A percentile compares a stretch with the other conserved stretches of the same genome.
These are phyloP conservation scores for Jatropha multifida DNA, from an alignment of 441 rosid species.

Conservation along the genomic window DNA sequence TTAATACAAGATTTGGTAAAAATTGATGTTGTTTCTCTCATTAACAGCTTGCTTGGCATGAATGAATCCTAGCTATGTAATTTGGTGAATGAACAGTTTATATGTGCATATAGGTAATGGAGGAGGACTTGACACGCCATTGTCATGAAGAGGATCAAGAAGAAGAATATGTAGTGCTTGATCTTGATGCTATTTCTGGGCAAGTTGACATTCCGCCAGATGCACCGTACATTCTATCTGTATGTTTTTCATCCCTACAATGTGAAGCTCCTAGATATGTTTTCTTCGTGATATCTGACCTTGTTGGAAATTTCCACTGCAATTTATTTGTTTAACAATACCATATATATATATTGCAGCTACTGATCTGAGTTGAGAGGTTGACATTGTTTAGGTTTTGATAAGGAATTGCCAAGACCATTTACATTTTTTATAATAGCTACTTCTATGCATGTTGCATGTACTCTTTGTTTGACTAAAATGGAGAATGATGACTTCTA, in stretches of 20 bases:
- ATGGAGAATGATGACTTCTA: not conserved
- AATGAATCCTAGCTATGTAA: not conserved
- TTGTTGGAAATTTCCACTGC: not conserved
- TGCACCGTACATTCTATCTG: constrained; percentile 52
- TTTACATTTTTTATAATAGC: not conserved
- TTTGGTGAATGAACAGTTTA: not conserved
- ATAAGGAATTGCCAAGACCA: not conserved
- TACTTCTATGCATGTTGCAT: not conserved
- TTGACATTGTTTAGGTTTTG: not conserved
- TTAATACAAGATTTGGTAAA: too few relatives aligned
- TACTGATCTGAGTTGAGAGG: not conserved
- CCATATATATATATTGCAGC: not conserved
- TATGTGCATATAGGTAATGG: constrained; percentile 32
- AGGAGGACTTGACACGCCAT: constrained; percentile 26
- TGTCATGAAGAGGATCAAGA: constrained; percentile 22
- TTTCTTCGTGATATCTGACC: not conserved
- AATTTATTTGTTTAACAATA: not conserved
- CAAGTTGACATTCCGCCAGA: constrained; percentile 44
- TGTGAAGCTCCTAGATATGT: not conserved
- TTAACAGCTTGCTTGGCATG: not conserved
- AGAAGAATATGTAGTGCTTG: constrained; percentile 58
- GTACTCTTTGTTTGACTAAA: not conserved
- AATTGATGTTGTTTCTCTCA: not conserved
- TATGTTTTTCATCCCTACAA: constrained; percentile 24
- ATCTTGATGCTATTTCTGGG: constrained; percentile 46